phyloP scores from a whole-genome alignment of 1,284 basidiomycete genomes.

The Pterula multifida region DNA sequence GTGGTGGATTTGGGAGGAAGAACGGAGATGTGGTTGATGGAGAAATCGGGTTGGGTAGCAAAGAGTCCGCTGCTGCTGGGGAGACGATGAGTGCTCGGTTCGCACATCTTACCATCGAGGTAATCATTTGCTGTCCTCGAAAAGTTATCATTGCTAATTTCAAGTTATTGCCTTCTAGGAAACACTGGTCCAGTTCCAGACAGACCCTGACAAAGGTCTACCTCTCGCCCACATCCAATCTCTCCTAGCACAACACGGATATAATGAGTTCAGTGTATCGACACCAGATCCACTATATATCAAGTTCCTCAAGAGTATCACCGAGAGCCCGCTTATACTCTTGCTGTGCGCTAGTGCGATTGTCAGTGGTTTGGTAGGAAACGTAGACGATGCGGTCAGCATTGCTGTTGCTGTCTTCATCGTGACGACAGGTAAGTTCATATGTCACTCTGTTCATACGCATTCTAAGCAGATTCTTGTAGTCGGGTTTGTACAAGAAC shows the following conservation, averaged over 20 bases:
- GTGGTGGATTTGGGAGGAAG: neutral
- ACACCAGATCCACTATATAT: constrained; percentile 68
- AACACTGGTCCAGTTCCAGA: constrained; percentile 53
- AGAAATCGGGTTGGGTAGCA: neutral
- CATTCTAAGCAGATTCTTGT: constrained; percentile 7
- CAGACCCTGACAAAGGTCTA: constrained; percentile 54
- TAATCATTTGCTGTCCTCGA: constrained; percentile 4
- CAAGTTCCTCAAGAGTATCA: constrained; percentile 90
- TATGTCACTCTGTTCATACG: neutral
- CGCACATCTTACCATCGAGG: constrained; percentile 19
- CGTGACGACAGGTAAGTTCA: constrained; percentile 74
- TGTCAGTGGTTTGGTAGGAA: constrained; percentile 85
- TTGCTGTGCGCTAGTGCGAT: constrained; percentile 80
- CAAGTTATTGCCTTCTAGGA: constrained; percentile 29
- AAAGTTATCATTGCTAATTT: constrained; percentile 4
- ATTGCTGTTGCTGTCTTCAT: constrained; percentile 92
- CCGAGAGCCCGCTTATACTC: constrained; percentile 87
- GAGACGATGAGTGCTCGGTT: constrained; percentile 9
- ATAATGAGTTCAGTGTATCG: constrained; percentile 91
- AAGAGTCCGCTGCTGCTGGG: neutral
- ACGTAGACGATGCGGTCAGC: constrained; percentile 88
- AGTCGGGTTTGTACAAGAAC: constrained; percentile 96
- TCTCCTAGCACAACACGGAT: constrained; percentile 66
- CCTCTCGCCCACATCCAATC: constrained; percentile 48
- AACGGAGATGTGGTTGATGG: neutral